These are phyloP conservation scores for Lagenaria siceraria DNA, from an alignment of 306 rosid genomes.

Conservation along the genomic window DNA sequence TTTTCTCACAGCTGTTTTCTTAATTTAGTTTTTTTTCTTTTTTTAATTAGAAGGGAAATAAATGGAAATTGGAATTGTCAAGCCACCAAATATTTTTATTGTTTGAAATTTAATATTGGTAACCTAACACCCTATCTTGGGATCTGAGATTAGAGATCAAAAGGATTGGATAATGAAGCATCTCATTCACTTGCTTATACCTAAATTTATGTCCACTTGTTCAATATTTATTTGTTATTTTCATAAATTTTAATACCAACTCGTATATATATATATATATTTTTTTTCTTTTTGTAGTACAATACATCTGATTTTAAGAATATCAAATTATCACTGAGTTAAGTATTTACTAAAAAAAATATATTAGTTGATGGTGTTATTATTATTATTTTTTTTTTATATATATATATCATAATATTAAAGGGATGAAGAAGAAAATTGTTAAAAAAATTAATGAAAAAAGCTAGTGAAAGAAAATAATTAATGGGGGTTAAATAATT, in stretches of 20 bases:
- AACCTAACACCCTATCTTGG: slow-evolving; percentile 3
- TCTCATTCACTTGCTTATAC: not conserved
- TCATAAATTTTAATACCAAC: too few species aligned
- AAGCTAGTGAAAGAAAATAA: not conserved
- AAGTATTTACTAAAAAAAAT: too few species aligned
- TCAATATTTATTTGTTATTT: not conserved
- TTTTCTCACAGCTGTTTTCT: not conserved
- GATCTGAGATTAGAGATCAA: not conserved
- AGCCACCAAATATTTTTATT: not conserved
- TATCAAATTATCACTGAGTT: too few species aligned
- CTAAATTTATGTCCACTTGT: not conserved
- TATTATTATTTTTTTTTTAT: too few species aligned
- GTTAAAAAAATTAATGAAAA: not conserved
- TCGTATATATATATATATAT: too few species aligned
- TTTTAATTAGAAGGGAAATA: not conserved
- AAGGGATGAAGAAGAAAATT: not conserved
- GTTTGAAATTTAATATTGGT: not conserved
- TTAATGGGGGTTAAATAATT: not conserved
- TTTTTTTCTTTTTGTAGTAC: too few species aligned
- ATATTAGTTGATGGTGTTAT: too few species aligned
- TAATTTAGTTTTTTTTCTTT: not conserved
- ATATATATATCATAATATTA: too few species aligned
- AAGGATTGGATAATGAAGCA: slow-evolving; percentile 4
- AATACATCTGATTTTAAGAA: too few species aligned
- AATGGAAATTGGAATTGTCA: not conserved